A percentile compares a stretch with the other conserved stretches of the same genome.
Evolutionary conservation across 257 asterid genomes (phyloP).

Genomic region (Scutellaria galericulata): DNA sequence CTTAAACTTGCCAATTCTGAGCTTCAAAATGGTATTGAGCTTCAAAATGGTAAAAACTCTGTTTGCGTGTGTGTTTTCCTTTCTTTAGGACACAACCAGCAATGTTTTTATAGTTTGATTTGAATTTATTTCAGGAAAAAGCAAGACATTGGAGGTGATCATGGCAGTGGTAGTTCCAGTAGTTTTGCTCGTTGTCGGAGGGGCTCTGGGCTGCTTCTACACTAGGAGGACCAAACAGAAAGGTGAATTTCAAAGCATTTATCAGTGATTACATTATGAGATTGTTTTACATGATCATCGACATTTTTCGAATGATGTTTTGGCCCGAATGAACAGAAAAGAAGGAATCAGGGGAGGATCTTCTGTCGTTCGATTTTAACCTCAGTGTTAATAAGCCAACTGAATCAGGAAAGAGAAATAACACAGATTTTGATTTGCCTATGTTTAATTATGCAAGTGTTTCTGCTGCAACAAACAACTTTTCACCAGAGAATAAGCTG

Average conservation of each 20-base stretch:
- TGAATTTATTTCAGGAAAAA: slow-evolving; percentile 34
- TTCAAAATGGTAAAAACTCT: slow-evolving; percentile 20
- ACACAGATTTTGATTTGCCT: slow-evolving; percentile 43
- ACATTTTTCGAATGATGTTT: too few species aligned
- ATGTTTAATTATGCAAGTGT: slow-evolving; percentile 53
- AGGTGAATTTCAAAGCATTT: slow-evolving; percentile 25
- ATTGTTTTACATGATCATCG: too few species aligned
- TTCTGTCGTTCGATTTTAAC: slow-evolving; percentile 46
- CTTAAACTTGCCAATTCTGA: slow-evolving; percentile 43
- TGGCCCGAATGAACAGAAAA: slow-evolving; percentile 39
- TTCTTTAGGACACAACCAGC: neutral
- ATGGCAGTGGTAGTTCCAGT: slow-evolving; percentile 44
- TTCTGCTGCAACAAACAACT: slow-evolving; percentile 49
- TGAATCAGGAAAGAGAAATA: slow-evolving; percentile 20
- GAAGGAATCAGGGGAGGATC: slow-evolving; percentile 41
- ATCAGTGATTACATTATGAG: neutral
- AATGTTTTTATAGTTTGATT: neutral
- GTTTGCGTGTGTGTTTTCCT: slow-evolving; percentile 32
- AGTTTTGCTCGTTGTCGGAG: slow-evolving; percentile 39
- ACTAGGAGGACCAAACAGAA: slow-evolving; percentile 36
- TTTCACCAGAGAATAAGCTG: slow-evolving; percentile 48
- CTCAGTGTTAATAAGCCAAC: slow-evolving; percentile 8
- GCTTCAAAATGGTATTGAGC: slow-evolving; percentile 33
- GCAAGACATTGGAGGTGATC: slow-evolving; percentile 35
- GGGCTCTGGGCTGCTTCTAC: slow-evolving; percentile 41